Base-by-base conservation (phyloP, 2,329 filamentous ascomycete species). In the Ploettnerulaceae sp. region DNA sequence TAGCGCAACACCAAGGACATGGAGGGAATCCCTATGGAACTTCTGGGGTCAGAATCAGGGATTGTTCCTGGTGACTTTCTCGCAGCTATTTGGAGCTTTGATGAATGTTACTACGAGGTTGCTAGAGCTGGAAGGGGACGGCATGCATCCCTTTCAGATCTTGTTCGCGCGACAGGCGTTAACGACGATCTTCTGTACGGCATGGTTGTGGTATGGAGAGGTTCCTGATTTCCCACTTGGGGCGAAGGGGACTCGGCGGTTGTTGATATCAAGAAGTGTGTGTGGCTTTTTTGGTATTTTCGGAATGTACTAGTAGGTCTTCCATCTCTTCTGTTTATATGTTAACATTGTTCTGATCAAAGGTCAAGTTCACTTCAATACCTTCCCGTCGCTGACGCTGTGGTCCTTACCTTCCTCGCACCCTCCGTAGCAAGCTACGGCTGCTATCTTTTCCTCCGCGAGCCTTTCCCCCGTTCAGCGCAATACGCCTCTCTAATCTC, bases 41-140 rank as follows among this genome's bases (percentile, higher is more conserved):
- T 71, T 79, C 53, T 89, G 84, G 83, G 53, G 66, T 4, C 69
- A 71, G 44, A 89, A 93, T 59, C 82, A 84, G 55, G 86, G 86
- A 2, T 75, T 90, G 15, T 70, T 84, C 17, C 71, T 89, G 34
- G 86, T 95, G 33, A 71, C 89, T 14, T 51, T 83, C 2, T 77
- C 88, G 0, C 89, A 95, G 65, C 70, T 93, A 26, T 95, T 95
- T 57, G 88, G 84, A 1, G 82, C 84, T 0, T 67, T 86, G 42
- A 95, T 95, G 90, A 94, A 93, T 63, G 78, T 94, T 7, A 81
- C 81, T 31, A 86, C 88, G 0, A 75, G 89, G 15, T 65, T 91
- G 8, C 70, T 95, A 29, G 87, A 94, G 63, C 72, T 84, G 14
- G 72, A 85, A 54, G 83, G 79, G 45, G 73, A 81, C 36, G 79